A percentile compares a stretch with the other conserved stretches of the same genome.
phyloP scores from a whole-genome alignment of 805 yeast species.

The Cyberlindnera sargentensis region DNA sequence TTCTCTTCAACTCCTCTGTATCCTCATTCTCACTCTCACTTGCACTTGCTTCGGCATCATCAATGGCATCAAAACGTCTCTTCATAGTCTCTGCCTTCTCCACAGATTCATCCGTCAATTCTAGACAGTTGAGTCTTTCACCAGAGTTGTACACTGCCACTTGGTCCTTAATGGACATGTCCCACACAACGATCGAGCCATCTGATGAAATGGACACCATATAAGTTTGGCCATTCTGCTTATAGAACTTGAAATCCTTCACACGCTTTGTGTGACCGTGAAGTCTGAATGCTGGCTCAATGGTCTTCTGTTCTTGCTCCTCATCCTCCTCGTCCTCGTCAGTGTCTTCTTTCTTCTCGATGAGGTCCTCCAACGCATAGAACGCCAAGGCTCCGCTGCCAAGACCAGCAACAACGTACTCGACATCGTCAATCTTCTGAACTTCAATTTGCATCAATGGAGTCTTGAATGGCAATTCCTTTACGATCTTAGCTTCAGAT shows the following conservation, averaged over 20 bases:
- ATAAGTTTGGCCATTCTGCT: slow-evolving; percentile 34
- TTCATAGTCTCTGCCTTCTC: slow-evolving; percentile 71
- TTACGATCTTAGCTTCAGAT: slow-evolving; percentile 48
- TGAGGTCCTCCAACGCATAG: slow-evolving; percentile 33
- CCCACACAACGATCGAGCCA: slow-evolving; percentile 91
- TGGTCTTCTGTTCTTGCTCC: not conserved
- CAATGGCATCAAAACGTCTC: slow-evolving; percentile 37
- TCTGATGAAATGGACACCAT: slow-evolving; percentile 85
- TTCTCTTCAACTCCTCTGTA: slow-evolving; percentile 56
- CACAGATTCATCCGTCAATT: slow-evolving; percentile 65
- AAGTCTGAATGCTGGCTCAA: slow-evolving; percentile 49
- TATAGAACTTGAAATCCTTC: slow-evolving; percentile 61
- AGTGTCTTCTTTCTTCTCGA: slow-evolving; percentile 24
- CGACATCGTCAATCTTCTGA: slow-evolving; percentile 36
- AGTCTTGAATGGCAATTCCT: slow-evolving; percentile 43
- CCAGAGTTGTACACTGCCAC: slow-evolving; percentile 87
- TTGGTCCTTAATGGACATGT: slow-evolving; percentile 60
- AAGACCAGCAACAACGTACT: slow-evolving; percentile 60
- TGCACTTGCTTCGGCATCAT: slow-evolving; percentile 34
- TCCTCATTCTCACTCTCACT: slow-evolving; percentile 73
- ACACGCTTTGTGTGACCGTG: slow-evolving; percentile 83
- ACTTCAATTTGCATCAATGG: slow-evolving; percentile 66
- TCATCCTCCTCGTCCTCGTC: slow-evolving; percentile 11
- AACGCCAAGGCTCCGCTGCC: slow-evolving; percentile 67
- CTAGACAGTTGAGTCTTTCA: slow-evolving; percentile 84